Evolutionary conservation across 2,329 filamentous ascomycete genomes (phyloP).

Genomic region (Fusarium illudens): DNA sequence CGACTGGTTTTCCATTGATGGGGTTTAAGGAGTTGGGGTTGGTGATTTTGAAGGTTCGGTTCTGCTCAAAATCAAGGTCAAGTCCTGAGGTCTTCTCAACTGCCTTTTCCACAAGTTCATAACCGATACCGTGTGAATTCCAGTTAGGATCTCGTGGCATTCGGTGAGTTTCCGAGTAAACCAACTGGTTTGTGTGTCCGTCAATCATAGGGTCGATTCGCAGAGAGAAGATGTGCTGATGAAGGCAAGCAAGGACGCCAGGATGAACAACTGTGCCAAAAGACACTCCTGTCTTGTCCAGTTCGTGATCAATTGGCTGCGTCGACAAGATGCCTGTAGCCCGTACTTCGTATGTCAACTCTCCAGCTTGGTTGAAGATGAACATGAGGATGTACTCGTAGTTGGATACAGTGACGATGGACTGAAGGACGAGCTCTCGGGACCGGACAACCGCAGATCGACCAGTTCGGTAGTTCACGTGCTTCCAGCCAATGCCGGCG

Average conservation of each 20-base stretch:
- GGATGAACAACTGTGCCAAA: slow-evolving; percentile 71
- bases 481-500: slow-evolving; percentile 76
- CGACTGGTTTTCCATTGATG: slow-evolving; percentile 53
- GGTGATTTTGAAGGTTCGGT: slow-evolving; percentile 60
- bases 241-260: slow-evolving; percentile 71
- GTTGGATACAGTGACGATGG: slow-evolving; percentile 66
- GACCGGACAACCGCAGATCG: slow-evolving; percentile 67
- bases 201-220: slow-evolving; percentile 73
- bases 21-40: slow-evolving; percentile 47
- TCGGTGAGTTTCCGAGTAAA: slow-evolving; percentile 50
- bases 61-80: slow-evolving; percentile 58
- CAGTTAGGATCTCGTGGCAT: slow-evolving; percentile 56
- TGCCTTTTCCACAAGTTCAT: slow-evolving; percentile 59
- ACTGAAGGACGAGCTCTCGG: slow-evolving; percentile 72
- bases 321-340: slow-evolving; percentile 73
- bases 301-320: slow-evolving; percentile 66
- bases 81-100: slow-evolving; percentile 52
- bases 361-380: slow-evolving; percentile 68
- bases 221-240: slow-evolving; percentile 74
- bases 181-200: slow-evolving; percentile 58
- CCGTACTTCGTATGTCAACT: slow-evolving; percentile 68
- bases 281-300: slow-evolving; percentile 56
- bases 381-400: slow-evolving; percentile 59
- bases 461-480: slow-evolving; percentile 71
- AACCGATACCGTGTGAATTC: slow-evolving; percentile 70